Evolutionary conservation across 306 rosid species (phyloP).

Genomic region (Biancaea sappan): DNA sequence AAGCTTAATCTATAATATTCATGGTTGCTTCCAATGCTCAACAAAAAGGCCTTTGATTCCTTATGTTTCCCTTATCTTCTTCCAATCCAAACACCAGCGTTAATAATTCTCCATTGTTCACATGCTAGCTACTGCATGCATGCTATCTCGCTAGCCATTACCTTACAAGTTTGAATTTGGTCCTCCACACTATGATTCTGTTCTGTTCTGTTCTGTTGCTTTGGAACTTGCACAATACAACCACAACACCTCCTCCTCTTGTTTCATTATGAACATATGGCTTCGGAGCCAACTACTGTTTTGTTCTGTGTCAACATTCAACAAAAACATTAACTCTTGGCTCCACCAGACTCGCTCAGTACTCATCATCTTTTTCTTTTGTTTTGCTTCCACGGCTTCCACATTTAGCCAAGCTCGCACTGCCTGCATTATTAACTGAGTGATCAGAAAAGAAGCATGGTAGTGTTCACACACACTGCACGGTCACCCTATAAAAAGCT

Average conservation of each 20-base stretch:
- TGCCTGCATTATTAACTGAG: background rate
- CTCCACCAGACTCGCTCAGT: background rate
- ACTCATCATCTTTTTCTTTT: background rate
- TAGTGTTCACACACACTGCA: background rate
- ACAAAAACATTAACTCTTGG: background rate
- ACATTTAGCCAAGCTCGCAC: conserved; percentile 14
- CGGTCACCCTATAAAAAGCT: background rate
- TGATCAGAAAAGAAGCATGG: conserved; percentile 6
- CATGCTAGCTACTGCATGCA: background rate
- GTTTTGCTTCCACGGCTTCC: background rate
- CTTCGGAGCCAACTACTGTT: background rate
- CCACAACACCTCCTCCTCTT: background rate
- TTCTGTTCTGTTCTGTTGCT: no score
- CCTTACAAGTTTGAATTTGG: background rate
- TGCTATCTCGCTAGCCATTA: background rate
- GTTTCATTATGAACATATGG: background rate
- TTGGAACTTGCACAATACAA: conserved; percentile 1
- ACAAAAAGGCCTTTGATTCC: background rate
- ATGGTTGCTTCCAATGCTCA: background rate
- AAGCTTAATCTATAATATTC: background rate
- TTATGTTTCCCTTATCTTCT: background rate
- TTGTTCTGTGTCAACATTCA: background rate
- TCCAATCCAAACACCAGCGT: background rate
- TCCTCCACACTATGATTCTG: conserved; percentile 1
- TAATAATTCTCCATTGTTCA: background rate